Conservation (phyloP, 805 yeast species). For the Hemisphaericaspora nanyangensis region DNA sequence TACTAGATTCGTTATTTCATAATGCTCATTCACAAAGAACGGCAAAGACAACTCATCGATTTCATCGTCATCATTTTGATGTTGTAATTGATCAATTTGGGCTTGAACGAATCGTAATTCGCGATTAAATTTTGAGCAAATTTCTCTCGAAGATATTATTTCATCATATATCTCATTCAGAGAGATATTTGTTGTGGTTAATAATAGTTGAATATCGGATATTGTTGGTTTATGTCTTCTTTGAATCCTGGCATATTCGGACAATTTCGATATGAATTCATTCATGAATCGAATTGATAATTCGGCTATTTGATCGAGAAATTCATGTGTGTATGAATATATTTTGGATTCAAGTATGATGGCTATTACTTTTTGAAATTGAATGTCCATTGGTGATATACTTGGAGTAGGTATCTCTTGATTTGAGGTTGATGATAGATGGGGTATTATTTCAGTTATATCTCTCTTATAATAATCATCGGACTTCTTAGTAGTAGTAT, state of each 20-base stretch:
- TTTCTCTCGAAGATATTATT: conserved; percentile 9
- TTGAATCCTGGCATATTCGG: conserved; percentile 53
- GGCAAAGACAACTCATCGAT: conserved; percentile 42
- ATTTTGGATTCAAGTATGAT: conserved; percentile 12
- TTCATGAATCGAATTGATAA: conserved; percentile 27
- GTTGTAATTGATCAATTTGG: conserved; percentile 5
- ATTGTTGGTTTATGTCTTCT: conserved; percentile 54
- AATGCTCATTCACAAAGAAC: conserved; percentile 50
- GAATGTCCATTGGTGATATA: conserved; percentile 7
- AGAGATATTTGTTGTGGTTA: conserved; percentile 39
- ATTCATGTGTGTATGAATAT: conserved; percentile 21
- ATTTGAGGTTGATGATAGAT: too few relatives aligned
- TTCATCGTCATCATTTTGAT: conserved; percentile 15
- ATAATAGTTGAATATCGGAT: conserved; percentile 46
- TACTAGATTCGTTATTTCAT: conserved; percentile 51
- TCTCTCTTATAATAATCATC: not conserved
- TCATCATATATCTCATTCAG: conserved; percentile 15
- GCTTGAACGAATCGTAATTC: conserved; percentile 4
- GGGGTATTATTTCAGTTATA: not conserved
- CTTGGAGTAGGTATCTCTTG: too few relatives aligned
- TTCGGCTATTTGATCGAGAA: conserved; percentile 25
- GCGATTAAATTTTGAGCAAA: conserved; percentile 1
- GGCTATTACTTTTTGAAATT: conserved; percentile 5
- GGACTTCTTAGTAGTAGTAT: too few relatives aligned
- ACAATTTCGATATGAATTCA: conserved; percentile 39